Base-by-base conservation (phyloP, 805 yeast species). In the Candida broadrunensis region DNA sequence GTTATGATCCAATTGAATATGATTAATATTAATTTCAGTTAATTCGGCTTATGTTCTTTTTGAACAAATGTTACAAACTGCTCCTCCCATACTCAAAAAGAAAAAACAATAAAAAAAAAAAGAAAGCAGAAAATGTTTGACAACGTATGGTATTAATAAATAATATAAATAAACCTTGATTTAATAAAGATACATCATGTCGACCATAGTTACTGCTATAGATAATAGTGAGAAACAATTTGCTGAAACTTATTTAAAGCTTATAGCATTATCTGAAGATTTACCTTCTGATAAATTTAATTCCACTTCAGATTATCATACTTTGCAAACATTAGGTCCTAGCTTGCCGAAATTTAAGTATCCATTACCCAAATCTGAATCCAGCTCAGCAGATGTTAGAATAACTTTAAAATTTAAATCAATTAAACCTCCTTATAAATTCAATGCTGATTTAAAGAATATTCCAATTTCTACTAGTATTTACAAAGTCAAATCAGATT, bases 391-490 rank as follows among this genome's bases (percentile, higher is more conserved):
- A 17, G 45, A 44, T 32, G 29, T 25, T 26, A 40, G 46, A 35
- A 50, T 65, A 37, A 53, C 48, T 17, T 50, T 72, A 37, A 48
- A 55, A 16, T 70, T 87, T 55, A 83, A 83, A 59, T 83, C 90
- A 23, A 75, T 88, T 40, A 80, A 81, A 51, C 77, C 83, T 4
- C 95, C 95, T 5, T 61, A 49, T 54, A 85, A 81, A 54, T 84
- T 86, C 59, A 57, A 64, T 29, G 45, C 55, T 4, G 57, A 45
- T 29, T 48, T 70, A 40, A 30, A 29, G 5, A 51, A 37, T 40
- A 65, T 54, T 26, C 46, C 54, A 3, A 49, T 24, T 17, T 60
- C 54, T 29, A 60, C 42, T 14, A 61, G 72, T 5, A 55, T 71
- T 9, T 66, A 63, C 51, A 59, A 65, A 29, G 49, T 73, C 33